phyloP scores from a whole-genome alignment of 2,329 filamentous ascomycete species.

The Botrytis medusae region DNA sequence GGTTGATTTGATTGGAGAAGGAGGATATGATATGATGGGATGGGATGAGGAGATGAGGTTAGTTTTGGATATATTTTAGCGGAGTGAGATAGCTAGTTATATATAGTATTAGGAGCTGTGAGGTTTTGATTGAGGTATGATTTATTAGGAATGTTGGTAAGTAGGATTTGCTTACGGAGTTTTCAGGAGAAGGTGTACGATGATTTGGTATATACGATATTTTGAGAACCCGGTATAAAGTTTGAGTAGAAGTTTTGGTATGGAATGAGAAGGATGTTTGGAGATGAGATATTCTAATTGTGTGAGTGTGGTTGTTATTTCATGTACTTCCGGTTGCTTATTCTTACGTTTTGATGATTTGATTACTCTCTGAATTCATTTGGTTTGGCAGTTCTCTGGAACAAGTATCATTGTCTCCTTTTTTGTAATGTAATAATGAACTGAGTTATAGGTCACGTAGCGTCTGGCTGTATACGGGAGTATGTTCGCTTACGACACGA shows the following conservation, averaged over 20 bases:
- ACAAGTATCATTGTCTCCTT: neutral
- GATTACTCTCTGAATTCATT: neutral
- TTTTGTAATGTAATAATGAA: neutral
- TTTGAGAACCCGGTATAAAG: neutral
- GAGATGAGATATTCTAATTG: neutral
- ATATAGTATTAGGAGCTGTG: too few species aligned
- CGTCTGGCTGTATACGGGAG: neutral
- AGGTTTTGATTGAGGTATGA: neutral
- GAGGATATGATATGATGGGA: too few species aligned
- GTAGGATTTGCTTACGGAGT: neutral
- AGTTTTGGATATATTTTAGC: neutral
- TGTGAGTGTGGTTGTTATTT: neutral
- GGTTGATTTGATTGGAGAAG: too few species aligned
- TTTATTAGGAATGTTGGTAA: fast-evolving
- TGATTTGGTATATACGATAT: too few species aligned
- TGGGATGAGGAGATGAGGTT: neutral
- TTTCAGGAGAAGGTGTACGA: fast-evolving
- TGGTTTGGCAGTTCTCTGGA: neutral
- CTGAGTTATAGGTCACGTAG: neutral
- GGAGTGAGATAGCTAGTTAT: too few species aligned
- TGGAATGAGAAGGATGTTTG: neutral
- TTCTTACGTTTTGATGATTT: neutral
- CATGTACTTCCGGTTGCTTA: neutral
- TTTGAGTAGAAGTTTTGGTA: neutral
- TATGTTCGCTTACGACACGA: neutral